Evolutionary conservation across 73 alveolate genomes (phyloP), one percentile per base, ranked within the genome.

Genomic region (Durusdinium trenchii): DNA sequence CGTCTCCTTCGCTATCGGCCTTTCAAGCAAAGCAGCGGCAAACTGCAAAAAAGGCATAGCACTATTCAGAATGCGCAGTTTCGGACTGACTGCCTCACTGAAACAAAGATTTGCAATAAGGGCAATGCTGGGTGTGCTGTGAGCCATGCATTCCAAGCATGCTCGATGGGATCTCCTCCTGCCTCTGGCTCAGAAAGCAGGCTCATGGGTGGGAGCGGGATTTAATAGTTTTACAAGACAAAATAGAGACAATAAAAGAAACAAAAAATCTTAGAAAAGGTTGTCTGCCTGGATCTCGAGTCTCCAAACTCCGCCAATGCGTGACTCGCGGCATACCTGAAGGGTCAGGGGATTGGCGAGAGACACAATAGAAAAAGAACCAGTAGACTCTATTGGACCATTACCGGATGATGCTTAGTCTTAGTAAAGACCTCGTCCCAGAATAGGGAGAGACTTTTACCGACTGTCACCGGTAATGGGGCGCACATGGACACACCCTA

Each of bases 251-350:
- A 57, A 18, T 57, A 14, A 57, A 57, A 57, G 14, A 57, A 18
- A 14, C 14, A 26, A 18, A 18, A 18, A 57, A 57, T 1, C 45
- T 35, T 71, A 35, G 5, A 35, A 69, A n/a, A 20, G 45, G 28
- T 14, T 69, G 50, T 38, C 52, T 28, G 67, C 90, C 98, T 91
- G 98, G n/a, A 91, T 76, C 78, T 91, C 98, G 28, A 91, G 71
- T 20, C 98, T 87, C 98, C 98, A 91, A 26, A 91, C 82, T 43
- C 98, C 98, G 45, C 98, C 98, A n/a, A 91, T 54, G 36, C 98
- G 98, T 57, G 98, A 91, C 90, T 91, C 98, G 16, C 98, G 98
- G 57, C 98, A 91, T 46, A 91, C 98, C 98, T 91, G 98, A 18
- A 9, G 46, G 16, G 64, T 28, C 51, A 23, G 32, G 32, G 26